A percentile compares a stretch with the other conserved stretches of the same genome.
phyloP scores from a whole-genome alignment of 2,329 filamentous ascomycete species.

The Epichloe gansuensis region DNA sequence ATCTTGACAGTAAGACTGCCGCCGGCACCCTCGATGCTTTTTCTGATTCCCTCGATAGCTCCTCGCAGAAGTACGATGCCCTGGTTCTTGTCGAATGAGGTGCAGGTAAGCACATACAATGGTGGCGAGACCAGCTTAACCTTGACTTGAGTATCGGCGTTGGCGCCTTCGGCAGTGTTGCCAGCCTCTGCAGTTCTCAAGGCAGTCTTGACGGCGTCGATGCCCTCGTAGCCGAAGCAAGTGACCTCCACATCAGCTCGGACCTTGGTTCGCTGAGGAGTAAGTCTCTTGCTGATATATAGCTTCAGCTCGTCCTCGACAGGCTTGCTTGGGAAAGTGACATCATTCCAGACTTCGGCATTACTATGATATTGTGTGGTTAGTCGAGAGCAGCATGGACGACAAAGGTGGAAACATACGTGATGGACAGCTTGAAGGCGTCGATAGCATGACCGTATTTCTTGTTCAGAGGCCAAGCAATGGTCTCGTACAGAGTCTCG shows the following conservation, averaged over 20 bases:
- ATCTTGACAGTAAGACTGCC: conserved; percentile 87
- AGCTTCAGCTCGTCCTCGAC: conserved; percentile 82
- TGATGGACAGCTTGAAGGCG: conserved; percentile 98
- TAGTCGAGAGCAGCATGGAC: neutral
- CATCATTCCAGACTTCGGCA: conserved; percentile 89
- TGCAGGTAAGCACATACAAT: conserved; percentile 89
- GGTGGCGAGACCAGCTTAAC: conserved; percentile 97
- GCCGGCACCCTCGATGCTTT: conserved; percentile 64
- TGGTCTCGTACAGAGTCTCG: conserved; percentile 83
- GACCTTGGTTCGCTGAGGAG: conserved; percentile 96
- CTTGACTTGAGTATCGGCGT: conserved; percentile 80
- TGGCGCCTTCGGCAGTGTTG: conserved; percentile 53
- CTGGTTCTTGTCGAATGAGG: conserved; percentile 82
- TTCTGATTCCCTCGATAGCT: conserved; percentile 77
- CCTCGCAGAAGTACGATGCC: conserved; percentile 79
- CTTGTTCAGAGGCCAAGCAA: conserved; percentile 95
- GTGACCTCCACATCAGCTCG: conserved; percentile 95
- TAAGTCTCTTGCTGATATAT: conserved; percentile 95
- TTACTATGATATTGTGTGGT: conserved; percentile 45
- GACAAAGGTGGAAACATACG: conserved; percentile 40
- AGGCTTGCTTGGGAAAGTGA: conserved; percentile 73
- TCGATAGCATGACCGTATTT: conserved; percentile 95
- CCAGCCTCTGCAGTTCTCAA: conserved; percentile 82
- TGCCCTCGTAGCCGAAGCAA: conserved; percentile 92
- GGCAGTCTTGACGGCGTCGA: conserved; percentile 93